These are phyloP conservation scores for Penicillium desertorum DNA, from an alignment of 495 filamentous ascomycete genomes.

Conservation along the genomic window DNA sequence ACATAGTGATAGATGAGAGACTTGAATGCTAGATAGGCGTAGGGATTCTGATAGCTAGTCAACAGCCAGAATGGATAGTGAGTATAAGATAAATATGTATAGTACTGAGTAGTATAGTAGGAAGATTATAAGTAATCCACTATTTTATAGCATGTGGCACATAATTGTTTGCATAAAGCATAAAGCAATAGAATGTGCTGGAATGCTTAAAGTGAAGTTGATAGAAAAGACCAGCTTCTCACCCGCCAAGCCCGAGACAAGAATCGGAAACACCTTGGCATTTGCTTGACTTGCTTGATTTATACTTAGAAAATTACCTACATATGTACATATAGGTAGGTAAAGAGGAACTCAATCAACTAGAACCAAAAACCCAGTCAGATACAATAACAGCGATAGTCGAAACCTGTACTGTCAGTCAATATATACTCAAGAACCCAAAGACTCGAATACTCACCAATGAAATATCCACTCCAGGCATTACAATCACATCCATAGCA, in stretches of 20 bases:
- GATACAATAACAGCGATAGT: conserved; percentile 20
- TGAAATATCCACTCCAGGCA: conserved; percentile 22
- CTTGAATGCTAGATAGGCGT: neutral
- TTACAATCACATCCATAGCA: conserved; percentile 23
- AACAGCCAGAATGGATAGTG: neutral
- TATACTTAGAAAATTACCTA: neutral
- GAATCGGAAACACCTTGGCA: conserved; percentile 5
- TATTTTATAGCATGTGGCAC: neutral
- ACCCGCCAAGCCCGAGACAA: neutral
- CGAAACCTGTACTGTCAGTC: conserved; percentile 12
- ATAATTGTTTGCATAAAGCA: neutral
- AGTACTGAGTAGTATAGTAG: neutral
- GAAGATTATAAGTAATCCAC: neutral
- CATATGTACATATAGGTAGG: no score
- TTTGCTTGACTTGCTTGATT: conserved; percentile 5
- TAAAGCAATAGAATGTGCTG: neutral
- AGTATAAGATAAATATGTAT: neutral
- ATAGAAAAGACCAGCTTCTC: neutral
- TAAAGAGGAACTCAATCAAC: neutral
- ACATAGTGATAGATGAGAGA: neutral
- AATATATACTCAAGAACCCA: neutral
- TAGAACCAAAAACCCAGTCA: conserved; percentile 15
- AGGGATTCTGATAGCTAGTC: neutral
- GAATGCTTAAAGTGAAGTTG: neutral
- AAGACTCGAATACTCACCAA: conserved; percentile 12